Conservation (phyloP, 768 basidiomycete species). For the Lentinula raphanica region DNA sequence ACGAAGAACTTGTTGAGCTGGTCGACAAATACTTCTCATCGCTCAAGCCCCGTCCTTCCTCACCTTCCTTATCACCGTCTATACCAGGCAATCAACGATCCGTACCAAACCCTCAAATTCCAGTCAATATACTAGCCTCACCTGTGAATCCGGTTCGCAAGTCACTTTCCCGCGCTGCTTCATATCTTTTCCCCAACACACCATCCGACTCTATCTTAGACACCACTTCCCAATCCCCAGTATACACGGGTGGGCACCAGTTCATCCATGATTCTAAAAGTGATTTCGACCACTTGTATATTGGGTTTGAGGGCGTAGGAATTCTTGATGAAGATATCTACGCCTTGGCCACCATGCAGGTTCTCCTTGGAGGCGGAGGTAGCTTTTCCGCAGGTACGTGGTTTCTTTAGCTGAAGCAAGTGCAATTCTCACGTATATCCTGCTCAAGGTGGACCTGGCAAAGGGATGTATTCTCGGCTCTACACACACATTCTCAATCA, state of each 20-base stretch:
- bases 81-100: slow-evolving; percentile 12
- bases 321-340: slow-evolving; percentile 92
- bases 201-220: slow-evolving; percentile 18
- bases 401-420: background rate
- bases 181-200: slow-evolving; percentile 58
- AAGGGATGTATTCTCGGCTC: slow-evolving; percentile 97
- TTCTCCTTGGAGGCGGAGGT: slow-evolving; percentile 91
- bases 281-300: slow-evolving; percentile 90
- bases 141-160: slow-evolving; percentile 51
- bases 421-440: background rate
- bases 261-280: slow-evolving; percentile 56
- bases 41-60: slow-evolving; percentile 36
- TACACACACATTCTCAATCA: slow-evolving; percentile 96
- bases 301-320: slow-evolving; percentile 87
- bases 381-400: slow-evolving; percentile 84
- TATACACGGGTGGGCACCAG: slow-evolving; percentile 82
- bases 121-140: slow-evolving; percentile 56
- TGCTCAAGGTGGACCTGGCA: slow-evolving; percentile 80
- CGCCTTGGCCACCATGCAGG: slow-evolving; percentile 88
- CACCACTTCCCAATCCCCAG: slow-evolving; percentile 25
- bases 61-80: slow-evolving; percentile 20
- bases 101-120: slow-evolving; percentile 28
- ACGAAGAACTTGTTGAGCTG: slow-evolving; percentile 83
- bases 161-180: slow-evolving; percentile 72
- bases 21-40: slow-evolving; percentile 80